Evolutionary conservation across 2,329 filamentous ascomycete genomes (phyloP), one percentile per base, ranked within the genome.

Genomic region (Neopestalotiopsis sp.): DNA sequence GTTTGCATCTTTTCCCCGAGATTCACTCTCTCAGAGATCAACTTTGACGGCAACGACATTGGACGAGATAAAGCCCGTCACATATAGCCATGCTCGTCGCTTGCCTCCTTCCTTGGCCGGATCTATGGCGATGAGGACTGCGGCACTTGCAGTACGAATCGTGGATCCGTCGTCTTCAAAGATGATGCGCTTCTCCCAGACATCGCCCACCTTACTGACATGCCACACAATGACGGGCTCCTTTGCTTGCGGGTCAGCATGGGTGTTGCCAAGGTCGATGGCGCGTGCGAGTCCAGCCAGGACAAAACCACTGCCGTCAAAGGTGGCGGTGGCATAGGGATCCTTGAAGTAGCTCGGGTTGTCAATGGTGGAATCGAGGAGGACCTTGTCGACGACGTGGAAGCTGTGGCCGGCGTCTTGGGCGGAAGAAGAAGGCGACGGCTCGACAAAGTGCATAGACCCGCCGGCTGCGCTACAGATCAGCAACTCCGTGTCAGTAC

Each of bases 341-440:
- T 91, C 89, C 0, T 75, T 68, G 72, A 88, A 91, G 75, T 85
- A 91, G 72, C 76, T 84, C 0, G 89, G 88, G 69, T 91, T 91
- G 72, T 91, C 89, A 13, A 86, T 77, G 3, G 80, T 72, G 1
- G 80, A 80, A 45, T 86, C 83, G 3, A 88, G 69, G 1, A 79
- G 69, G 17, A 90, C 70, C 0, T 77, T 75, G 3, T 86, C 83
- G 9, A 76, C 71, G 5, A 90, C 67, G 1, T 76, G 75, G 67
- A 88, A 77, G 4, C 17, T 49, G 40, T 28, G 52, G 17, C 71
- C 69, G 5, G 71, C 69, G 4, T 71, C 69, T 3, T 72, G 66
- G 1, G 72, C 68, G 24, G 24, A 28, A 28, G 24, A 28, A 28
- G 24, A 28, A 0, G 57, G 56, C 2, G 76, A 73, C 14, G 80